Conservation (phyloP, 179 eudicot genomes). For the Kewa caespitosa region DNA sequence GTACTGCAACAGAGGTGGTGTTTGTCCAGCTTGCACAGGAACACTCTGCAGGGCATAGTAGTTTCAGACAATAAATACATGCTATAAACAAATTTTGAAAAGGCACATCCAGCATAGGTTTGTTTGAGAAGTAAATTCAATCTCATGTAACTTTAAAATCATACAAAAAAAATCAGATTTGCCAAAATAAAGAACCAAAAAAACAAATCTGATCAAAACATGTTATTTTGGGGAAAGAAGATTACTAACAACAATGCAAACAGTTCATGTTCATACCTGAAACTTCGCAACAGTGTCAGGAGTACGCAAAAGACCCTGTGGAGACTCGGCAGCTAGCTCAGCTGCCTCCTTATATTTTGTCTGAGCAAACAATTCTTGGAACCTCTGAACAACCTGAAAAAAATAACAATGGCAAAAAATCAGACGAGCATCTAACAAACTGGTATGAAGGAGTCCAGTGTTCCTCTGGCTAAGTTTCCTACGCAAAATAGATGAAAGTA, state of each 20-base stretch:
- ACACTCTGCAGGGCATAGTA: slow-evolving; percentile 68
- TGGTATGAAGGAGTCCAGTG: neutral
- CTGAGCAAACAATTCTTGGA: slow-evolving; percentile 95
- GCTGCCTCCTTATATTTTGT: slow-evolving; percentile 98
- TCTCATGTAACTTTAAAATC: neutral
- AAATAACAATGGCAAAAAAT: neutral
- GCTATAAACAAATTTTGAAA: neutral
- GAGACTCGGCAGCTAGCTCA: slow-evolving; percentile 99
- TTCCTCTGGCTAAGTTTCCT: neutral
- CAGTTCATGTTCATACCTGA: slow-evolving; percentile 49
- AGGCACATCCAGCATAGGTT: neutral
- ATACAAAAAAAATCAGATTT: neutral
- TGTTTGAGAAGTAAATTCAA: too few species aligned
- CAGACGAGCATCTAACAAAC: neutral
- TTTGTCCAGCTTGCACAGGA: slow-evolving; percentile 98
- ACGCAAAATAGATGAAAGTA: too few species aligned
- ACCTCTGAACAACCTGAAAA: slow-evolving; percentile 91
- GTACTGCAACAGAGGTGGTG: slow-evolving; percentile 94
- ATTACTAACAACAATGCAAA: too few species aligned
- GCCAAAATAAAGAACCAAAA: neutral
- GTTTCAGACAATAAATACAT: neutral
- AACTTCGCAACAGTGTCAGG: slow-evolving; percentile 96
- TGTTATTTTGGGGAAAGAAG: too few species aligned
- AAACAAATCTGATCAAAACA: neutral
- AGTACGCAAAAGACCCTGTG: slow-evolving; percentile 92